Evolutionary conservation across 192 early-diverging fungal genomes (phyloP), one percentile per base, ranked within the genome.

Genomic region (Lobosporangium transversale): DNA sequence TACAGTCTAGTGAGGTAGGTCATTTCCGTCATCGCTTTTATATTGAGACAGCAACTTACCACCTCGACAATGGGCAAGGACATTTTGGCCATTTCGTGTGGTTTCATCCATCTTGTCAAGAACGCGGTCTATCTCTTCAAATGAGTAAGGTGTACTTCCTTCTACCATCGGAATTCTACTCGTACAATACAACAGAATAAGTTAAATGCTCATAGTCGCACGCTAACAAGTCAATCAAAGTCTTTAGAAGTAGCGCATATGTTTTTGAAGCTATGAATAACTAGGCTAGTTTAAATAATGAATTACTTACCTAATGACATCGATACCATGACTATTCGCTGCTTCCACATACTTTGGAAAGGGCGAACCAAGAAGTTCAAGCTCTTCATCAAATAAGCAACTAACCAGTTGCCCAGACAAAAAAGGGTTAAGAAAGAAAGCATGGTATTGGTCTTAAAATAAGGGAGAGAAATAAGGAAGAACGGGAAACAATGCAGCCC

Each of bases 41-140:
- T 23, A 18, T 20, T n/a, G n/a, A n/a, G n/a, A n/a, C n/a, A n/a
- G n/a, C n/a, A n/a, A n/a, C 53, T 79, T 68, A 80, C 86, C 89
- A 52, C 90, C 91, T 54, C 90, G 78, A 56, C 92, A 94, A 57
- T 94, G 92, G 18, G 81, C 81, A 32, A 94, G 73, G 0, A 93
- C 84, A 68, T 85, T 86, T 32, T 79, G 63, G 6, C 89, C 89
- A 9, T 58, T 53, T n/a, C 67, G 43, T 44, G 84, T 79, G 29
- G 68, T 78, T 31, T 68, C 53, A 30, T 86, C 82, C 17, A 92
- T 84, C 52, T 68, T 60, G 17, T 81, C 65, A 3, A 94, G 61
- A 6, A 88, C 80, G 8, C 33, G 35, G 45, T 88, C 85, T 23
- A 94, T 81, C 32, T 87, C 87, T 23, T 81, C 69, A 35, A 90